Evolutionary conservation across 2,329 filamentous ascomycete species (phyloP).

Genomic region (Phoma sp.): DNA sequence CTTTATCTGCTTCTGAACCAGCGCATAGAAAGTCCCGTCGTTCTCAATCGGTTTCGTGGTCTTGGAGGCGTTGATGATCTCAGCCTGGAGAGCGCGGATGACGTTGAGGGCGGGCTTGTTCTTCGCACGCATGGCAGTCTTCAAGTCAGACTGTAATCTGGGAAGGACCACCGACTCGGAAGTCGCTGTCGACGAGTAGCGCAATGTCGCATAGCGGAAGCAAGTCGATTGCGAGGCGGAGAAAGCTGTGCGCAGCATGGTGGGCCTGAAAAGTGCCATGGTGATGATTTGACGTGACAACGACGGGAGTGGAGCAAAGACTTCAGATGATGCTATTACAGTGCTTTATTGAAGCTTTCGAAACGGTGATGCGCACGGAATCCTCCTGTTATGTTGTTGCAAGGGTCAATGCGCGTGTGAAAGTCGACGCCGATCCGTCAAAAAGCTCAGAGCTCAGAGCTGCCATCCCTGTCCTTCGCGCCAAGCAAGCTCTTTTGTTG

Average conservation of each 20-base stretch:
- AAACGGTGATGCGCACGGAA: neutral
- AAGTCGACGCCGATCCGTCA: constrained; percentile 11
- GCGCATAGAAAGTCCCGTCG: constrained; percentile 70
- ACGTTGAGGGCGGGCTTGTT: constrained; percentile 67
- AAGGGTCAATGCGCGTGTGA: constrained; percentile 5
- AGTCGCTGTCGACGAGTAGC: constrained; percentile 28
- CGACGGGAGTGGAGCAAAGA: neutral
- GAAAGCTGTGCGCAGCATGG: constrained; percentile 24
- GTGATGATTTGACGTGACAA: constrained; percentile 2
- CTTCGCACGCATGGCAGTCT: constrained; percentile 56
- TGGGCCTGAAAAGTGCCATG: constrained; percentile 37
- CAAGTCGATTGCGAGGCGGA: constrained; percentile 20
- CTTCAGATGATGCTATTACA: too few species aligned
- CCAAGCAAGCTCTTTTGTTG: constrained; percentile 39
- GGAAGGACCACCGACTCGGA: constrained; percentile 44
- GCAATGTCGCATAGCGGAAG: constrained; percentile 29
- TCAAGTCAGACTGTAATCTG: constrained; percentile 55
- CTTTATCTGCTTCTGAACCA: constrained; percentile 69
- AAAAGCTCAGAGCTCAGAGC: constrained; percentile 17
- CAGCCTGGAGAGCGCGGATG: constrained; percentile 70
- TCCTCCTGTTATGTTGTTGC: neutral
- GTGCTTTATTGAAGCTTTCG: neutral
- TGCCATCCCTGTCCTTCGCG: constrained; percentile 24
- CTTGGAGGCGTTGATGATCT: constrained; percentile 77
- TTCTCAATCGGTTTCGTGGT: constrained; percentile 71